phyloP scores from a whole-genome alignment of 305 asterid species.

The Fraxinus ornus region DNA sequence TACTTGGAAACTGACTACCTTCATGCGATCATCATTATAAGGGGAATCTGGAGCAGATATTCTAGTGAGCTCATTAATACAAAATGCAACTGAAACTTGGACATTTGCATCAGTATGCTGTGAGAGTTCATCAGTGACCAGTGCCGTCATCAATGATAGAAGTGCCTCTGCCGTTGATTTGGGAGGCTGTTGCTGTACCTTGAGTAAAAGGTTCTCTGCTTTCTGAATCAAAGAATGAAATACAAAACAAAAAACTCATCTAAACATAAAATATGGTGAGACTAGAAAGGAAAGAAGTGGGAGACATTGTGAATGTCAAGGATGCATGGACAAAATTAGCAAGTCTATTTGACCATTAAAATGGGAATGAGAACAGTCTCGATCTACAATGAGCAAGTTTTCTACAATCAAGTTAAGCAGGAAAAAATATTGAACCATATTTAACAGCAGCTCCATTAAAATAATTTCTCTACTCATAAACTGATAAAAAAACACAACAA shows the following conservation, averaged over 20 bases:
- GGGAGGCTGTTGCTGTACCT: conserved; percentile 53
- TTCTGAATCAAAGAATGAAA: conserved; percentile 40
- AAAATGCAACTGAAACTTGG: conserved; percentile 56
- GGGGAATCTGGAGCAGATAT: conserved; percentile 58
- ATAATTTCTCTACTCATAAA: conserved; percentile 7
- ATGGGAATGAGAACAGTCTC: neutral
- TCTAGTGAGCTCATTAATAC: conserved; percentile 57
- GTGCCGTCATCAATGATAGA: conserved; percentile 44
- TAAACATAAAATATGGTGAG: neutral
- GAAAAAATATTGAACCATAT: conserved; percentile 6
- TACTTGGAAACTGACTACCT: conserved; percentile 40
- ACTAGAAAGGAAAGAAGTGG: neutral
- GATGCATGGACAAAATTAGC: conserved; percentile 14
- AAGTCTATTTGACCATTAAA: neutral
- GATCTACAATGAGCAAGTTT: conserved; percentile 6
- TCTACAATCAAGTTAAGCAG: neutral
- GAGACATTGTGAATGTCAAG: conserved; percentile 5
- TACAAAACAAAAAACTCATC: neutral
- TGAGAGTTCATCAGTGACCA: conserved; percentile 39
- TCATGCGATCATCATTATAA: conserved; percentile 45
- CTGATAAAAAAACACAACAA: conserved; percentile 24
- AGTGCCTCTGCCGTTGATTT: conserved; percentile 36
- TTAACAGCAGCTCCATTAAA: conserved; percentile 10
- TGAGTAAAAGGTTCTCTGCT: conserved; percentile 40
- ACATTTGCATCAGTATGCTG: conserved; percentile 38